These are phyloP conservation scores for Pleurotus citrinopileatus DNA, from an alignment of 768 basidiomycete genomes.

Conservation along the genomic window DNA sequence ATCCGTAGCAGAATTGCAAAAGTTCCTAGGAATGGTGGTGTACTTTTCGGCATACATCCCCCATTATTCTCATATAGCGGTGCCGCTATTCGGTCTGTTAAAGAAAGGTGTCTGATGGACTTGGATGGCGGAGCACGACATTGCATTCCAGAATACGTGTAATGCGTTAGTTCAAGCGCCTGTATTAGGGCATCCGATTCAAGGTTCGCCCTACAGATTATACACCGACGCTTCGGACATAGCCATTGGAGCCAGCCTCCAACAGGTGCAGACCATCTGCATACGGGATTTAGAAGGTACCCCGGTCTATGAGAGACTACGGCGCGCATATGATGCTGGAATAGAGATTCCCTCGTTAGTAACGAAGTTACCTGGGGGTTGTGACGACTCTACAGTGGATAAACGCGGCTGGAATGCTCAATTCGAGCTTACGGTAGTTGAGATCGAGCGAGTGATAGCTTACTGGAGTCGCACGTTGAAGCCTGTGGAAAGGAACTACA, in stretches of 20 bases:
- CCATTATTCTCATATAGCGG: conserved; percentile 29
- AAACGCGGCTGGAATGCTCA: conserved; percentile 18
- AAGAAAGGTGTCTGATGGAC: conserved; percentile 22
- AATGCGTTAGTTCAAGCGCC: conserved; percentile 25
- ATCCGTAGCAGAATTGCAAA: conserved; percentile 24
- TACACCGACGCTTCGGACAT: conserved; percentile 34
- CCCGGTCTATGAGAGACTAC: conserved; percentile 19
- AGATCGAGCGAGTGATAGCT: conserved; percentile 26
- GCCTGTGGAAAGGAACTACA: conserved; percentile 26
- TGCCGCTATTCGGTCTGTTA: conserved; percentile 30
- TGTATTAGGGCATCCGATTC: conserved; percentile 26
- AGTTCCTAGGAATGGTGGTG: conserved; percentile 34
- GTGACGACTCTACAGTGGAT: conserved; percentile 13
- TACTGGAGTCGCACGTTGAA: conserved; percentile 27
- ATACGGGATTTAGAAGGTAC: conserved; percentile 26
- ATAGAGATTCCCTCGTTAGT: conserved; percentile 23
- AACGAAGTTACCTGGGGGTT: conserved; percentile 15
- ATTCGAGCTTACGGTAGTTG: conserved; percentile 22
- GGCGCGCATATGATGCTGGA: conserved; percentile 16
- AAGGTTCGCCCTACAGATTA: conserved; percentile 27
- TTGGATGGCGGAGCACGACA: conserved; percentile 14
- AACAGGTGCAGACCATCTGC: conserved; percentile 28
- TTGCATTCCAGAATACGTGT: neutral
- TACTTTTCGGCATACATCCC: conserved; percentile 36
- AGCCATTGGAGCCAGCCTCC: conserved; percentile 23